Evolutionary conservation across 768 basidiomycete genomes (phyloP).

Genomic region (Leccinellum albellum): DNA sequence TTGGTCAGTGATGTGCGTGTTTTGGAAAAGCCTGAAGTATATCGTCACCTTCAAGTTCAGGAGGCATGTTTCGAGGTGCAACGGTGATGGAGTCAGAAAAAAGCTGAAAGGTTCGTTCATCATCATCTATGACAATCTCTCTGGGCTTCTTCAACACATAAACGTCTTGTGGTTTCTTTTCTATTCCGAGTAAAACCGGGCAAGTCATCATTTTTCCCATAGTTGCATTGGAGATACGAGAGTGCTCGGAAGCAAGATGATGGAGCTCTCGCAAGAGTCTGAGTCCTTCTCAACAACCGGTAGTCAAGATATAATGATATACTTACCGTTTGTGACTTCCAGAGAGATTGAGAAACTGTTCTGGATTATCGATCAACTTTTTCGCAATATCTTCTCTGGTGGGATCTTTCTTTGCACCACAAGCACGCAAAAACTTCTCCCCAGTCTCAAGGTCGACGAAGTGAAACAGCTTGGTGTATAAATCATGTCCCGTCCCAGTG

Average conservation of each 20-base stretch:
- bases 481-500: constrained; percentile 43
- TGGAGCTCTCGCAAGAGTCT: constrained; percentile 82
- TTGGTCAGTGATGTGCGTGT: not conserved
- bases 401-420: constrained; percentile 82
- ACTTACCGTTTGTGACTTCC: constrained; percentile 42
- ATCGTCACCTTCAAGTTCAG: constrained; percentile 78
- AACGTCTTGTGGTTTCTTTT: constrained; percentile 62
- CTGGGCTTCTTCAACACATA: constrained; percentile 62
- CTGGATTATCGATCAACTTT: constrained; percentile 61
- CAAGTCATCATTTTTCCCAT: constrained; percentile 59
- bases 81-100: constrained; percentile 70
- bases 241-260: constrained; percentile 69
- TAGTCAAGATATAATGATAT: not conserved
- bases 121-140: constrained; percentile 79
- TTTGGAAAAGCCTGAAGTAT: not conserved
- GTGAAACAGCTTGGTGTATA: constrained; percentile 75
- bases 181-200: constrained; percentile 67
- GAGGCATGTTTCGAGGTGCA: constrained; percentile 80
- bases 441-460: constrained; percentile 81
- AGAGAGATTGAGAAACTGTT: constrained; percentile 64
- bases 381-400: constrained; percentile 73
- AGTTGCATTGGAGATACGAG: constrained; percentile 43
- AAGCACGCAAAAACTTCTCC: constrained; percentile 81
- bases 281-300: not conserved
- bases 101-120: constrained; percentile 67